Base-by-base conservation (phyloP, 208 protist genomes). In the Wallacemonas sp. region DNA sequence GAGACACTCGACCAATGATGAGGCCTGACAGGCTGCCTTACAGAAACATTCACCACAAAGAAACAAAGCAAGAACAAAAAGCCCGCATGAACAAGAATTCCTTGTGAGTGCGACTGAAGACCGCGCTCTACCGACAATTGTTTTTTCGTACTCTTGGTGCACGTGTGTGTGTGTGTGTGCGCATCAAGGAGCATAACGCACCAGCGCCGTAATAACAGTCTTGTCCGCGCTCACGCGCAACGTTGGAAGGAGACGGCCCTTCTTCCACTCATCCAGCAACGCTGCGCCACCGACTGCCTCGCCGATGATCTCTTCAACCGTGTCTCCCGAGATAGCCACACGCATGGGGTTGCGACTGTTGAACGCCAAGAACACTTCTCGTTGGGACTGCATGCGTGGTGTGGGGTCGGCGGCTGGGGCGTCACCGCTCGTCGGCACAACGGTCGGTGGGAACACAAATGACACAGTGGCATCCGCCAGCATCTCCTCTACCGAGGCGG, bases 331-430 rank as follows among this genome's bases (percentile, higher is more conserved):
- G 22, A 81, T 65, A 4, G 13, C 26, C 27, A 53, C 37, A 12
- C 37, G 26, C 39, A 73, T 19, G 19, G 75, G 75, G 33, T 74
- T 81, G 34, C 36, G 58, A 15, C 36, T 19, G 21, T 53, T 45
- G 53, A 71, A 81, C 6, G 69, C 45, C 19, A 81, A 62, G 34
- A 71, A 76, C 0, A 81, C 75, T 45, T 72, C 66, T 10, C 52
- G 54, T 29, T 22, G 63, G 46, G 70, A 63, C 17, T 53, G 48
- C 17, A 63, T 63, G 10, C 61, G 39, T 8, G 70, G 27, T 5
- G 66, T 73, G 36, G 54, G 66, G 37, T 68, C 64, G 4, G 48
- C 33, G 15, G 38, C 19, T n/a, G 38, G 34, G 17, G 24, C n/a
- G 42, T 54, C 30, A 10, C 17, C 27, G 8, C 9, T 17, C 12